Evolutionary conservation across 1,139 yeast genomes (phyloP).

Genomic region (Saccharomycopsis crataegensis): DNA sequence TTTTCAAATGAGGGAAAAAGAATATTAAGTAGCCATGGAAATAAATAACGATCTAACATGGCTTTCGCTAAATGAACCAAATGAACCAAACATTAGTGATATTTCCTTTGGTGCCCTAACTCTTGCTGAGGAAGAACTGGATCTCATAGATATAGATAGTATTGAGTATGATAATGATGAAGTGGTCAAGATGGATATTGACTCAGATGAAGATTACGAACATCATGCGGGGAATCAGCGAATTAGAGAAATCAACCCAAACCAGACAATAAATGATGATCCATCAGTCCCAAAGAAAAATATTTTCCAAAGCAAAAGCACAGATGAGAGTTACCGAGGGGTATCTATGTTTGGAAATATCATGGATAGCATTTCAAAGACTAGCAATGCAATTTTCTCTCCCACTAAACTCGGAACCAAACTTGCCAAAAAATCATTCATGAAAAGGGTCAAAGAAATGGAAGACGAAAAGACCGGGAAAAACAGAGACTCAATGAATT

Average conservation of each 20-base stretch:
- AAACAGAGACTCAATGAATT: not conserved
- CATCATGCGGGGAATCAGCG: slow-evolving; percentile 6
- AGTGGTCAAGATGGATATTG: not conserved
- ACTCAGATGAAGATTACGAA: not conserved
- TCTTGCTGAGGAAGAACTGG: not conserved
- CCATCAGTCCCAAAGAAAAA: not conserved
- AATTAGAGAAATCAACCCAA: not conserved
- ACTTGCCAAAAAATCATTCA: slow-evolving; percentile 21
- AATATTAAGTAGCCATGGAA: too few relatives aligned
- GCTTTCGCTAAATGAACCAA: slow-evolving; percentile 1
- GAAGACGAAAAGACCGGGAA: not conserved
- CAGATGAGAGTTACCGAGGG: not conserved
- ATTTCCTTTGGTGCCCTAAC: not conserved
- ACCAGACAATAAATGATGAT: not conserved
- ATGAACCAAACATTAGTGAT: slow-evolving; percentile 4
- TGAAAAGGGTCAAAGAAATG: slow-evolving; percentile 3
- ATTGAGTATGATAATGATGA: not conserved
- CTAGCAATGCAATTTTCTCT: slow-evolving; percentile 20
- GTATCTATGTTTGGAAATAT: not conserved
- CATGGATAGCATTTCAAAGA: slow-evolving; percentile 1
- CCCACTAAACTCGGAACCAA: slow-evolving; percentile 27
- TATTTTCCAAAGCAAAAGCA: not conserved
- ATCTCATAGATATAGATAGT: not conserved
- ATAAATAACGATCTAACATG: not conserved
- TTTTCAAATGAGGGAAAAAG: too few relatives aligned